A percentile compares a stretch with the other conserved stretches of the same genome.
These are phyloP conservation scores for Kodamaea sp. DNA, from an alignment of 1,139 yeast genomes.

Conservation along the genomic window DNA sequence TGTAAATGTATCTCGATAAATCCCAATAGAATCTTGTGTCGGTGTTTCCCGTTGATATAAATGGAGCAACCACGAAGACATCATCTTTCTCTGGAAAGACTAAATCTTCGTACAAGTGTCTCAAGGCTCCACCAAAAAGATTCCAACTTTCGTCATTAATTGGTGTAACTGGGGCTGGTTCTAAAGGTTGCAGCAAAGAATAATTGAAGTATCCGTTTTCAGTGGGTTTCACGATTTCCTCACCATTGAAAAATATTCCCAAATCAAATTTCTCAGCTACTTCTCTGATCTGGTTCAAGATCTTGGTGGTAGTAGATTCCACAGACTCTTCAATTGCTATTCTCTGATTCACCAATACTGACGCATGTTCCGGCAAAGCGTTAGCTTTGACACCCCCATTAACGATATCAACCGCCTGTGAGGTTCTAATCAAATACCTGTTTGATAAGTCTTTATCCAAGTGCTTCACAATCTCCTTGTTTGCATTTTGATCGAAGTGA, in stretches of 20 bases:
- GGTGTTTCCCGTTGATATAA: slow-evolving; percentile 39
- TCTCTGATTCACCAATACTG: slow-evolving; percentile 58
- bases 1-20: slow-evolving; percentile 37
- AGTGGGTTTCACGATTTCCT: slow-evolving; percentile 30
- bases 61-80: slow-evolving; percentile 35
- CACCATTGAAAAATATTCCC: slow-evolving; percentile 44
- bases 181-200: slow-evolving; percentile 34
- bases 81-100: slow-evolving; percentile 30
- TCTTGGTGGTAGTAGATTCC: slow-evolving; percentile 37
- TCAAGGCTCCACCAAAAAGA: slow-evolving; percentile 54
- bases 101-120: slow-evolving; percentile 55
- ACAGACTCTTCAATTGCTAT: slow-evolving; percentile 54
- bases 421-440: slow-evolving; percentile 55
- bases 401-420: slow-evolving; percentile 70
- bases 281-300: slow-evolving; percentile 34
- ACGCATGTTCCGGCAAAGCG: slow-evolving; percentile 72
- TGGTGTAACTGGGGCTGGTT: slow-evolving; percentile 64
- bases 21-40: slow-evolving; percentile 46
- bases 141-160: slow-evolving; percentile 52
- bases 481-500: slow-evolving; percentile 42
- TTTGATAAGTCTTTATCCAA: slow-evolving; percentile 21
- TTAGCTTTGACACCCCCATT: slow-evolving; percentile 71
- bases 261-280: slow-evolving; percentile 49
- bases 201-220: slow-evolving; percentile 50
- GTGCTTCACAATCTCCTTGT: slow-evolving; percentile 38